Evolutionary conservation across 108 stramenopile genomes (phyloP).

Genomic region (Asterionellopsis glacialis): DNA sequence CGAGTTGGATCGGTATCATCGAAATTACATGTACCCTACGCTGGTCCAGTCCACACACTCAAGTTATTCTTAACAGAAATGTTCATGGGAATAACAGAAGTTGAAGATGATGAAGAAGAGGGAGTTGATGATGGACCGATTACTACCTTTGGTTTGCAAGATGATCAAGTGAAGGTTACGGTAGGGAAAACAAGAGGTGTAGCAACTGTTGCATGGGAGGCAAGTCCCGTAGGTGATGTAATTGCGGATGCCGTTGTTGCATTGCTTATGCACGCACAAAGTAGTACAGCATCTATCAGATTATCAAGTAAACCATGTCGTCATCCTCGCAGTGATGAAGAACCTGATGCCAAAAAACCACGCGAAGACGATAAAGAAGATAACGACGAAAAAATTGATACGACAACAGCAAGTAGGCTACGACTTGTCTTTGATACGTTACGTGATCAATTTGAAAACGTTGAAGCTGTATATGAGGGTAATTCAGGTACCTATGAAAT

Average conservation of each 20-base stretch:
- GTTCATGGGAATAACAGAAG: constrained; percentile 70
- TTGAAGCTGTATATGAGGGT: constrained; percentile 80
- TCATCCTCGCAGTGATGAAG: constrained; percentile 32
- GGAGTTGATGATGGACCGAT: constrained; percentile 26
- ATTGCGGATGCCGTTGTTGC: constrained; percentile 91
- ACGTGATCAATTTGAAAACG: constrained; percentile 65
- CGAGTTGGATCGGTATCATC: constrained; percentile 77
- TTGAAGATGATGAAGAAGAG: constrained; percentile 6
- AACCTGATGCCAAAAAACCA: constrained; percentile 31
- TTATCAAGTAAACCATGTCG: constrained; percentile 81
- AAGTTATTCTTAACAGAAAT: constrained; percentile 76
- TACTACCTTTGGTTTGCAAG: constrained; percentile 58
- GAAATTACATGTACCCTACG: constrained; percentile 86
- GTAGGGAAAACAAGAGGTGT: constrained; percentile 57
- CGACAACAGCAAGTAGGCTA: constrained; percentile 36
- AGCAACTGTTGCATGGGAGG: constrained; percentile 84
- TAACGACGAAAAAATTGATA: background rate
- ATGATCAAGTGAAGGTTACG: constrained; percentile 57
- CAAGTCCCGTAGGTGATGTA: constrained; percentile 87
- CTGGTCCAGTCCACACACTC: constrained; percentile 65
- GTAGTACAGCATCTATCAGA: constrained; percentile 82
- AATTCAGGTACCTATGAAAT: constrained; percentile 67
- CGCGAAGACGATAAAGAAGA: constrained; percentile 1
- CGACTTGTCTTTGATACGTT: constrained; percentile 53
- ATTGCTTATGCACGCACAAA: constrained; percentile 88